phyloP scores from a whole-genome alignment of 2,329 filamentous ascomycete species.

The Neonectria neomacrospora region DNA sequence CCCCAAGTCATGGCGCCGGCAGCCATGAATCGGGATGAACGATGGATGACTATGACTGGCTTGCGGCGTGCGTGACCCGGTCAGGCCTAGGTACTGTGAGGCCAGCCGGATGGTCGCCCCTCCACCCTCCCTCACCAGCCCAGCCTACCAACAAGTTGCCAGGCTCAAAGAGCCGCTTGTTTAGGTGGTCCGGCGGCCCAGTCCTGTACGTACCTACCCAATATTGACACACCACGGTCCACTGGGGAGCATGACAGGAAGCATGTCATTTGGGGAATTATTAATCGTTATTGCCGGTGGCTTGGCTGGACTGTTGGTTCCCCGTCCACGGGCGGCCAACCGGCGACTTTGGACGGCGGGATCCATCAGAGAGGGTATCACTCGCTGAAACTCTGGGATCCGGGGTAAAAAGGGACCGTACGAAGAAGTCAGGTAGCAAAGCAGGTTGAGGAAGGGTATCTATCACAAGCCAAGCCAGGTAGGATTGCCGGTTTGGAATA shows the following conservation, averaged over 20 bases:
- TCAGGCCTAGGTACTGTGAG: slow-evolving; percentile 32
- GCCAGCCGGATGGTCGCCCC: slow-evolving; percentile 35
- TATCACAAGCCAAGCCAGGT: slow-evolving; percentile 3
- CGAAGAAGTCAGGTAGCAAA: slow-evolving; percentile 2
- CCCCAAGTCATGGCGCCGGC: slow-evolving; percentile 30
- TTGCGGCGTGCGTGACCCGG: slow-evolving; percentile 36
- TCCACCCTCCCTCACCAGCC: slow-evolving; percentile 35
- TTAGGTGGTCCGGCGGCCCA: slow-evolving; percentile 30
- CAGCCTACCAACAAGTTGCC: too few species aligned
- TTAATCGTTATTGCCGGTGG: slow-evolving; percentile 9
- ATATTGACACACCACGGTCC: slow-evolving; percentile 4
- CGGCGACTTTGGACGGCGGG: slow-evolving; percentile 5
- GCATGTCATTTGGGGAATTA: slow-evolving; percentile 13
- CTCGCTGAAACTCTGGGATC: slow-evolving; percentile 10
- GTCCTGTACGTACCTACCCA: slow-evolving; percentile 23
- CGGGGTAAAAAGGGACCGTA: slow-evolving; percentile 16
- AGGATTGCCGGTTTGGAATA: not conserved
- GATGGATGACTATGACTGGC: slow-evolving; percentile 37
- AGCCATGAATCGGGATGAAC: slow-evolving; percentile 36
- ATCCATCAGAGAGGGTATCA: not conserved
- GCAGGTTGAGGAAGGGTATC: not conserved
- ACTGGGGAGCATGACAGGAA: slow-evolving; percentile 4
- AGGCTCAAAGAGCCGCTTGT: slow-evolving; percentile 43
- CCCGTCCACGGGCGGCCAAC: not conserved
- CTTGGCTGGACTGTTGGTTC: slow-evolving; percentile 4